These are phyloP conservation scores for Epichloe amarillans DNA, from an alignment of 2,329 filamentous ascomycete species.

Conservation along the genomic window DNA sequence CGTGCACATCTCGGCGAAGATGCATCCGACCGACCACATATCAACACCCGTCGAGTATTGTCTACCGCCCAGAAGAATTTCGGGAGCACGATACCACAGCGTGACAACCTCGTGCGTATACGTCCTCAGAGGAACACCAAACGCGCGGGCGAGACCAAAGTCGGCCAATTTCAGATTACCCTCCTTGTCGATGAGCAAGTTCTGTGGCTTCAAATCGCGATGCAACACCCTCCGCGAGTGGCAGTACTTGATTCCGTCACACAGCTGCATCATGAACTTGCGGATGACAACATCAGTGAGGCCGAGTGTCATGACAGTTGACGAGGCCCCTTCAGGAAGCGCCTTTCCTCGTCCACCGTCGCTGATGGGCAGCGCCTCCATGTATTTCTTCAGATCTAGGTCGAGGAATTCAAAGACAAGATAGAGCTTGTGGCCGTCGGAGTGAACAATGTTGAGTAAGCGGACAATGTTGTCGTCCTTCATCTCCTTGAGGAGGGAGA, in stretches of 20 bases:
- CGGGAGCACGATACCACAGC: slow-evolving; percentile 82
- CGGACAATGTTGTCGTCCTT: slow-evolving; percentile 80
- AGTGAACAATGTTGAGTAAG: slow-evolving; percentile 84
- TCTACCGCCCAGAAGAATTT: slow-evolving; percentile 79
- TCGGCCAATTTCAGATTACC: slow-evolving; percentile 85
- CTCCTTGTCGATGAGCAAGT: slow-evolving; percentile 72
- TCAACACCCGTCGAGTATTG: slow-evolving; percentile 92
- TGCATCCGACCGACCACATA: slow-evolving; percentile 92
- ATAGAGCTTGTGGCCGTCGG: slow-evolving; percentile 89
- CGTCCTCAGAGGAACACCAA: slow-evolving; percentile 79
- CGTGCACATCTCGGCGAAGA: slow-evolving; percentile 95
- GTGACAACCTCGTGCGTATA: slow-evolving; percentile 95
- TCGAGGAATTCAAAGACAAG: slow-evolving; percentile 88
- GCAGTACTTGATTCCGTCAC: slow-evolving; percentile 75
- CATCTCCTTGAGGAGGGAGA: slow-evolving; percentile 90
- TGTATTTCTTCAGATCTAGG: slow-evolving; percentile 88
- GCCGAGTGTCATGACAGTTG: slow-evolving; percentile 52
- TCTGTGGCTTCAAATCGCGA: slow-evolving; percentile 83
- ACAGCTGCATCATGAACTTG: slow-evolving; percentile 84
- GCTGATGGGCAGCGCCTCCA: slow-evolving; percentile 75
- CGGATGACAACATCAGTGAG: slow-evolving; percentile 73
- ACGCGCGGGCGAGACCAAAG: slow-evolving; percentile 79
- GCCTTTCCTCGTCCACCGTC: slow-evolving; percentile 79
- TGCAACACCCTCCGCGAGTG: slow-evolving; percentile 80
- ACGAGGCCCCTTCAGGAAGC: slow-evolving; percentile 61